phyloP scores from a whole-genome alignment of 345 rosid species.

The Eucalyptus regnans region DNA sequence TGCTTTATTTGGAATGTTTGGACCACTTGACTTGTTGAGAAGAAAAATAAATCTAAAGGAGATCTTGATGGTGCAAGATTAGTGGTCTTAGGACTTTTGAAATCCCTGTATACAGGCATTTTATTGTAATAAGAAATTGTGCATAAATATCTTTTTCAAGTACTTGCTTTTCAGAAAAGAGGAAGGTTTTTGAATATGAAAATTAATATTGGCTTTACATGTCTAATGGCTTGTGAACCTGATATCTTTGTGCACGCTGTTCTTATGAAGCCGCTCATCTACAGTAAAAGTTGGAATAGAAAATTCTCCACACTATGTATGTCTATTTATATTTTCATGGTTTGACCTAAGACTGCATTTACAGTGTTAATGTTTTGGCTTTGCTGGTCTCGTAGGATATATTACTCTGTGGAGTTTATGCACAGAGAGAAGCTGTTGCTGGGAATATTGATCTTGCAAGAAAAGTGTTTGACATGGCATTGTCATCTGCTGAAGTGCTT shows the following conservation, averaged over 20 bases:
- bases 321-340: not conserved
- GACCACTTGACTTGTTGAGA: not conserved
- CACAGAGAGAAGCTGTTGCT: constrained; percentile 73
- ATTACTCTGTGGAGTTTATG: constrained; percentile 93
- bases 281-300: not conserved
- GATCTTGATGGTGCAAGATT: not conserved
- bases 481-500: constrained; percentile 70
- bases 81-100: not conserved
- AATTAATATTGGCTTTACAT: not conserved
- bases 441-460: constrained; percentile 87
- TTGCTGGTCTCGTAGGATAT: constrained; percentile 42
- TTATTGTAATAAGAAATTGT: not conserved
- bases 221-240: not conserved
- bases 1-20: not conserved
- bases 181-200: not conserved
- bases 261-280: not conserved
- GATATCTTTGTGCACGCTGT: not conserved
- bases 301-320: not conserved
- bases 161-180: not conserved
- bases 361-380: not conserved
- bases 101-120: not conserved
- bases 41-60: not conserved
- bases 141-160: not conserved
- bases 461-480: constrained; percentile 89
- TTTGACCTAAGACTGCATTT: not conserved